Percentiles rank a stretch among this genome's conserved stretches.
Evolutionary conservation across 495 filamentous ascomycete genomes (phyloP).

Genomic region (Aspergillus steynii): DNA sequence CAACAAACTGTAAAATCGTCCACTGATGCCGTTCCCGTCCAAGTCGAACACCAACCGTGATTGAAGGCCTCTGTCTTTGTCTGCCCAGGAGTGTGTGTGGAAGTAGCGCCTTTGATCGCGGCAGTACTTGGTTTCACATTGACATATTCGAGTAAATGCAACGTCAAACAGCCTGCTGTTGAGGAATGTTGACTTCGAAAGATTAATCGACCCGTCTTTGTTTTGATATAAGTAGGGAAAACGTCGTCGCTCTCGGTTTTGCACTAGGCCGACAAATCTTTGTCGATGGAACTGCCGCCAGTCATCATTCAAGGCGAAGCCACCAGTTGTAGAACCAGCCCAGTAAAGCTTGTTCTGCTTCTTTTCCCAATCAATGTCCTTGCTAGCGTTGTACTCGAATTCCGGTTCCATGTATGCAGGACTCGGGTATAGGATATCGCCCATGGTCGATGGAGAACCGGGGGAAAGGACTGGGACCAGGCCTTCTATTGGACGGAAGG

Average conservation of each 20-base stretch:
- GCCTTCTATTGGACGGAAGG: conserved; percentile 9
- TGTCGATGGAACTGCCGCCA: conserved; percentile 50
- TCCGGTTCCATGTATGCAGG: conserved; percentile 9
- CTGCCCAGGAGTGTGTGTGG: conserved; percentile 8
- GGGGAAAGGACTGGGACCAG: conserved; percentile 11
- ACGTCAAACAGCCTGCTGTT: conserved; percentile 8
- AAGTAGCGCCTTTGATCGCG: conserved; percentile 4
- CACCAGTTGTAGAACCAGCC: conserved; percentile 53
- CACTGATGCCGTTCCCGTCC: conserved; percentile 57
- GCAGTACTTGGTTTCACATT: conserved; percentile 6
- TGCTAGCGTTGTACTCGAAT: conserved; percentile 29
- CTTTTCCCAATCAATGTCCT: conserved; percentile 42
- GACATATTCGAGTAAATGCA: conserved; percentile 5
- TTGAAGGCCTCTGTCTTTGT: conserved; percentile 15
- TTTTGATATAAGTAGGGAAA: conserved; percentile 3
- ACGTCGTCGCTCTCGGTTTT: conserved; percentile 4
- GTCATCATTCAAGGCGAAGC: conserved; percentile 27
- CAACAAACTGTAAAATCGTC: conserved; percentile 51
- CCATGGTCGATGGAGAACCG: conserved; percentile 10
- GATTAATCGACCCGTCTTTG: neutral
- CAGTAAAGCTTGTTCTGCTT: conserved; percentile 48
- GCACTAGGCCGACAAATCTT: conserved; percentile 41
- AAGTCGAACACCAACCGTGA: conserved; percentile 46
- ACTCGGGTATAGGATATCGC: conserved; percentile 14
- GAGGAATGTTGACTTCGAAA: conserved; percentile 4